These are phyloP conservation scores for Coffea canephora DNA, from an alignment of 257 asterid genomes.

Conservation along the genomic window DNA sequence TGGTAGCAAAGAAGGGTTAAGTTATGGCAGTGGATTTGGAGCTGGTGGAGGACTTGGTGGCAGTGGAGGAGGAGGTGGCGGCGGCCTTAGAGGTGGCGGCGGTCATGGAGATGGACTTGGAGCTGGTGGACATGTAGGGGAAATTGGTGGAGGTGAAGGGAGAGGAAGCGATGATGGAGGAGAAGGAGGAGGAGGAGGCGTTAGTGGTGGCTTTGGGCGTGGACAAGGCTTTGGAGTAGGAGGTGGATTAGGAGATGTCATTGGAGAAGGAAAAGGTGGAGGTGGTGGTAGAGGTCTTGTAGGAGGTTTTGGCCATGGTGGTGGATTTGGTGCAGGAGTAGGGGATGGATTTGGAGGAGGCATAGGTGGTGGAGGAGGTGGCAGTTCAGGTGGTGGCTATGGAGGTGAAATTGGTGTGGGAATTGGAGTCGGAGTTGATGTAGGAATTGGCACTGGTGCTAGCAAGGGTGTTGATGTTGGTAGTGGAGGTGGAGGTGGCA, in stretches of 20 bases:
- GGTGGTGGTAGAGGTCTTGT: conserved; percentile 18
- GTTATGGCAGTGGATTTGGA: background rate
- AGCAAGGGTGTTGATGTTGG: conserved; percentile 3
- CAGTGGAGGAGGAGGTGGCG: conserved; percentile 13
- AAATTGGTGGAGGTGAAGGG: background rate
- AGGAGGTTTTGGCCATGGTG: background rate
- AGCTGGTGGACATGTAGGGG: conserved; percentile 30
- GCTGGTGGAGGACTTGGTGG: conserved; percentile 15
- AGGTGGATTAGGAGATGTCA: conserved; percentile 26
- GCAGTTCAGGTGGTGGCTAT: background rate
- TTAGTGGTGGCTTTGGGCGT: conserved; percentile 20
- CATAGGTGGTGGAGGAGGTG: background rate
- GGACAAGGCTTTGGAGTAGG: conserved; percentile 31
- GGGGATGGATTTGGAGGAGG: conserved; percentile 10
- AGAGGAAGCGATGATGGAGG: background rate
- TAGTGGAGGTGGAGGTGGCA: conserved; percentile 13
- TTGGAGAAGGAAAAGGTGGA: conserved; percentile 14
- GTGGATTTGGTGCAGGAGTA: conserved; percentile 17
- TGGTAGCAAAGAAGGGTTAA: background rate
- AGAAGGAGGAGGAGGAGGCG: conserved; percentile 20
- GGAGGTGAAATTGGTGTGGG: background rate
- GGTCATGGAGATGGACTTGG: conserved; percentile 22
- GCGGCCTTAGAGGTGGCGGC: conserved; percentile 29
- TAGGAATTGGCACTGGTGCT: too few species aligned
- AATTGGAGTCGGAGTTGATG: too few species aligned